These are phyloP conservation scores for Globisporangium uncinulatum DNA, from an alignment of 352 stramenopile genomes.

Conservation along the genomic window DNA sequence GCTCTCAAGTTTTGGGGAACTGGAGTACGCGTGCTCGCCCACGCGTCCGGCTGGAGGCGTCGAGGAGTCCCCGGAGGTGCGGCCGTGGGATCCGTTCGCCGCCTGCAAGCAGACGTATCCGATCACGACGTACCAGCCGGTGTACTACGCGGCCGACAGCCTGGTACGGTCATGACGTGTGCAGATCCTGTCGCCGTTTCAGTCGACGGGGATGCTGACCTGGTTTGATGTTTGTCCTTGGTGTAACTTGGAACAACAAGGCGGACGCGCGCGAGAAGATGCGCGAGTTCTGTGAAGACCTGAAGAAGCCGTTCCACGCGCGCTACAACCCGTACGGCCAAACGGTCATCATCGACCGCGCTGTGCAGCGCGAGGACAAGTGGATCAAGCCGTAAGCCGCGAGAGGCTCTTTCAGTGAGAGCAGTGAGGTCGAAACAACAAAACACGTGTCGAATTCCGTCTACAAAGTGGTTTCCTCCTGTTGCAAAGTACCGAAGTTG, in stretches of 20 bases:
- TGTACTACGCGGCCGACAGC: slow-evolving; percentile 96
- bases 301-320: slow-evolving; percentile 95
- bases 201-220: background rate
- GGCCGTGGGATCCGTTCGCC: slow-evolving; percentile 92
- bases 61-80: slow-evolving; percentile 81
- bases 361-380: slow-evolving; percentile 58
- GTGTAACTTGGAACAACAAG: slow-evolving; percentile 12
- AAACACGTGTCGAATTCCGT: background rate
- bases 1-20: slow-evolving; percentile 95
- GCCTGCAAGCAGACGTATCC: slow-evolving; percentile 94
- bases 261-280: slow-evolving; percentile 92
- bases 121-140: slow-evolving; percentile 96
- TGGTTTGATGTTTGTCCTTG: background rate
- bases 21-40: slow-evolving; percentile 92
- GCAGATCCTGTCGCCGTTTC: background rate
- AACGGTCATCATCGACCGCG: slow-evolving; percentile 76
- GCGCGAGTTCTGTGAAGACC: slow-evolving; percentile 92
- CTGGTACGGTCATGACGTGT: slow-evolving; percentile 41
- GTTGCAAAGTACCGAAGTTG: background rate
- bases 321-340: slow-evolving; percentile 92
- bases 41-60: slow-evolving; percentile 47
- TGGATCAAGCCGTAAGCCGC: slow-evolving; percentile 21
- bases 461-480: background rate
- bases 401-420: background rate
- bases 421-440: background rate